These are phyloP conservation scores for Zygosaccharomyces kombuchaensis DNA, from an alignment of 805 yeast genomes.

Conservation along the genomic window DNA sequence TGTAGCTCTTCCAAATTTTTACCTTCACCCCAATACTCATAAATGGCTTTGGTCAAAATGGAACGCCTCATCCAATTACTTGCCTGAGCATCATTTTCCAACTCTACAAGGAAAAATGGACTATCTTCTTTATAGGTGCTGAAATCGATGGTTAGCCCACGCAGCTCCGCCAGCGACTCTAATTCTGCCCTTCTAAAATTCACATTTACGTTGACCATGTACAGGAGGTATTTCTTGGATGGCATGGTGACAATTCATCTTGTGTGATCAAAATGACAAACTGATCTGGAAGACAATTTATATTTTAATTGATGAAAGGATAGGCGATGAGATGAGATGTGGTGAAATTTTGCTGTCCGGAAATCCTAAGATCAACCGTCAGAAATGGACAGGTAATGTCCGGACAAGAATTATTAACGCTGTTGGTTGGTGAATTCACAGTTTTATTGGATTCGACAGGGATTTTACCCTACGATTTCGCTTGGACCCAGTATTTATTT, in stretches of 20 bases:
- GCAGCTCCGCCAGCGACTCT: constrained; percentile 72
- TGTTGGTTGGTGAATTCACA: background rate
- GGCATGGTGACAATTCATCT: constrained; percentile 5
- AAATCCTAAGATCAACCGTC: constrained; percentile 8
- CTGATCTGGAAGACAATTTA: no score
- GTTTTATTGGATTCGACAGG: no score
- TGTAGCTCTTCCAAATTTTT: constrained; percentile 53
- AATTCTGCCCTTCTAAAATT: constrained; percentile 78
- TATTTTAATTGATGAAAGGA: background rate
- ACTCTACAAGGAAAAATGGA: constrained; percentile 69
- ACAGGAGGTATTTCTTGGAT: constrained; percentile 55
- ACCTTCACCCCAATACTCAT: constrained; percentile 79
- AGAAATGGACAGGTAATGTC: constrained; percentile 50
- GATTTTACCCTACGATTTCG: no score
- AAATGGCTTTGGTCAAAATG: constrained; percentile 67
- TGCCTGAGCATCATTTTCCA: constrained; percentile 69
- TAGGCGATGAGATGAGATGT: constrained; percentile 6
- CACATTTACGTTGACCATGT: constrained; percentile 80
- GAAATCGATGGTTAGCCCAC: constrained; percentile 55
- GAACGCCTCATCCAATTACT: constrained; percentile 57
- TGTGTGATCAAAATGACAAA: background rate
- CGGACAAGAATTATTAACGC: constrained; percentile 77
- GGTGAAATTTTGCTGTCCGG: constrained; percentile 6
- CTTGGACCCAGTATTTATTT: no score
- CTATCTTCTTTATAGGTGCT: constrained; percentile 49